Base-by-base conservation (phyloP, 176 grass and related monocot species). In the Lolium multiflorum region DNA sequence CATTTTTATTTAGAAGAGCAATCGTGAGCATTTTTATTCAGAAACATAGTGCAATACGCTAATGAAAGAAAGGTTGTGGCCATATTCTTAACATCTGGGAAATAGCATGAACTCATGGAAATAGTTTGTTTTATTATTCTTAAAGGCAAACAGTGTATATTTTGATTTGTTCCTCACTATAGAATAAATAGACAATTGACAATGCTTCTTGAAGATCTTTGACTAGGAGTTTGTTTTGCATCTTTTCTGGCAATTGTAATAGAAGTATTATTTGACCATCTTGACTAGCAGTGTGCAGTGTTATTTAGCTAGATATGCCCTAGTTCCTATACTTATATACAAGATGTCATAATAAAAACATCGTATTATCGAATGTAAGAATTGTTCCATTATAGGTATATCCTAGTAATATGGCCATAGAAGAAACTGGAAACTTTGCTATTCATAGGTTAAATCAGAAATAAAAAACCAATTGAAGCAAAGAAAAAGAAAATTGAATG, bases 91-190 rank as follows among this genome's bases (percentile, higher is more conserved):
- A 57, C 26, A 54, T 64, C 10, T 68, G 18, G 69, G 48, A 69
- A 39, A n/a, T 39, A 39, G 65, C 35, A 39, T 20, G 17, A 54
- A 12, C 54, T 55, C 61, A 35, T 35, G 76, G 3, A 5, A 78
- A 6, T 41, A 39, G 39, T 65, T 65, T 65, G 4, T 49, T 80
- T 47, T 7, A 2, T 80, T 17, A 31, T 76, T 56, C 17, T 77
- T 39, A 20, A 13, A 57, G 54, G 65, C 48, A 76, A 76, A 15
- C 49, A 48, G 22, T 6, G 24, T 65, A 0, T 80, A 11, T 35
- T 20, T 80, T 31, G 15, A 80, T 65, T 48, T 80, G 41, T 80
- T 80, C 39, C 13, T 80, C 78, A 7, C 59, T 64, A 46, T 18
- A 28, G 7, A 80, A 65, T 31, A 64, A 5, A 63, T 49, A 46